These are phyloP conservation scores for Boeremia exigua DNA, from an alignment of 2,329 filamentous ascomycete genomes.

Conservation along the genomic window DNA sequence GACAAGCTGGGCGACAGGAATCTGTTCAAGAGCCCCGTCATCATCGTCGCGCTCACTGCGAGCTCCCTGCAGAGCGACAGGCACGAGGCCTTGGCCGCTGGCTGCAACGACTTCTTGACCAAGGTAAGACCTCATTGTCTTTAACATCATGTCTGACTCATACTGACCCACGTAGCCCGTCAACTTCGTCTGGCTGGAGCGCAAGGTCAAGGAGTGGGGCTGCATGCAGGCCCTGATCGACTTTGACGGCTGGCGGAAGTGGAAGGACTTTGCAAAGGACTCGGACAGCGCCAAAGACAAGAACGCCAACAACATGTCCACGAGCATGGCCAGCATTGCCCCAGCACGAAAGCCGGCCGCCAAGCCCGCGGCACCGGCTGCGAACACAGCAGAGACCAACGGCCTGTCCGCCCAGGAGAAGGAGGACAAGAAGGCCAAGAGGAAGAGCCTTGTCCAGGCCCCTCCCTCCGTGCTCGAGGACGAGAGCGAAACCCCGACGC, in stretches of 20 bases:
- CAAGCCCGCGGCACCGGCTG: conserved; percentile 22
- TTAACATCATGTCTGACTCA: neutral
- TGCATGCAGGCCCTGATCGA: conserved; percentile 99
- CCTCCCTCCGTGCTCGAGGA: conserved; percentile 35
- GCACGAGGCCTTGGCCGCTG: conserved; percentile 91
- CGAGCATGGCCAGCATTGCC: conserved; percentile 40
- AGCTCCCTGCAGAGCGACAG: conserved; percentile 94
- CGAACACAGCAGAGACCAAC: conserved; percentile 30
- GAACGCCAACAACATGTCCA: conserved; percentile 42
- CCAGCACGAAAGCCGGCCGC: conserved; percentile 29
- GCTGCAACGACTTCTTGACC: conserved; percentile 97
- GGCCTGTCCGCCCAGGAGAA: conserved; percentile 21
- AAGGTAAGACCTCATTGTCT: conserved; percentile 68
- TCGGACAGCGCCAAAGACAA: conserved; percentile 46
- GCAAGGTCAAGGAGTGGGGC: conserved; percentile 99
- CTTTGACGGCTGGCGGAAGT: conserved; percentile 96
- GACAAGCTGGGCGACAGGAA: conserved; percentile 70
- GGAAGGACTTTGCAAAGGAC: conserved; percentile 76
- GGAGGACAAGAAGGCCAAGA: conserved; percentile 42
- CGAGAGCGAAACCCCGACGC: conserved; percentile 32
- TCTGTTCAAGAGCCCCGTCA: conserved; percentile 94
- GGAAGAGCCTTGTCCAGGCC: conserved; percentile 38
- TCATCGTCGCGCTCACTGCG: conserved; percentile 95
- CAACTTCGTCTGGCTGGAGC: conserved; percentile 95
- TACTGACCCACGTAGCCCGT: conserved; percentile 67